Evolutionary conservation across 2,329 filamentous ascomycete genomes (phyloP).

Genomic region (Neoscytalidium dimidiatum): DNA sequence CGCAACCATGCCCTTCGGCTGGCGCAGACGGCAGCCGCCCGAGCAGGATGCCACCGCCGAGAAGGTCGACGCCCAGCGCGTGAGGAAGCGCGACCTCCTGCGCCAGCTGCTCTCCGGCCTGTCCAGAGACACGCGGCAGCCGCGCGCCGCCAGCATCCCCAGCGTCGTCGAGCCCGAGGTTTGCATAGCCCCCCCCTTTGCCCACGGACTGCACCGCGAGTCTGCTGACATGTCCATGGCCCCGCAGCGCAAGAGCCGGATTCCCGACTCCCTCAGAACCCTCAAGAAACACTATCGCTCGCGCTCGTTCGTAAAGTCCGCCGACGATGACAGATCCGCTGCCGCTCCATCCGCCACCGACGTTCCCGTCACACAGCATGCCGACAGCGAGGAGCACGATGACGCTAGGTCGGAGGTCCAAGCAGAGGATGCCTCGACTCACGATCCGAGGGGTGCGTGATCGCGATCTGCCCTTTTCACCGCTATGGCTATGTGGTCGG

Average conservation of each 20-base stretch:
- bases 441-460: conserved; percentile 18
- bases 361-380: not conserved
- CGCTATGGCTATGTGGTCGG: conserved; percentile 8
- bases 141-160: conserved; percentile 7
- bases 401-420: conserved; percentile 11
- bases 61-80: conserved; percentile 8
- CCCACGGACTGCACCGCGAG: not conserved
- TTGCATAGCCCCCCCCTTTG: not conserved
- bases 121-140: conserved; percentile 8
- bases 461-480: conserved; percentile 17
- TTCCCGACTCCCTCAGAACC: conserved; percentile 11
- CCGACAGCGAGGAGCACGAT: not conserved
- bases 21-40: conserved; percentile 12
- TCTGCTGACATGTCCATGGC: conserved; percentile 1
- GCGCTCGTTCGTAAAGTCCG: conserved; percentile 12
- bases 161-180: conserved; percentile 12
- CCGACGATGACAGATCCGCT: conserved; percentile 2
- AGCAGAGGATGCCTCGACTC: conserved; percentile 5
- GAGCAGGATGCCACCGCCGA: conserved; percentile 5
- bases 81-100: conserved; percentile 19
- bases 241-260: conserved; percentile 13
- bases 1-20: conserved; percentile 18
- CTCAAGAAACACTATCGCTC: conserved; percentile 18
- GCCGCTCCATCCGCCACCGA: conserved; percentile 6
- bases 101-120: conserved; percentile 13